phyloP scores from a whole-genome alignment of 768 basidiomycete species.

The Panaeolus cyanescens region DNA sequence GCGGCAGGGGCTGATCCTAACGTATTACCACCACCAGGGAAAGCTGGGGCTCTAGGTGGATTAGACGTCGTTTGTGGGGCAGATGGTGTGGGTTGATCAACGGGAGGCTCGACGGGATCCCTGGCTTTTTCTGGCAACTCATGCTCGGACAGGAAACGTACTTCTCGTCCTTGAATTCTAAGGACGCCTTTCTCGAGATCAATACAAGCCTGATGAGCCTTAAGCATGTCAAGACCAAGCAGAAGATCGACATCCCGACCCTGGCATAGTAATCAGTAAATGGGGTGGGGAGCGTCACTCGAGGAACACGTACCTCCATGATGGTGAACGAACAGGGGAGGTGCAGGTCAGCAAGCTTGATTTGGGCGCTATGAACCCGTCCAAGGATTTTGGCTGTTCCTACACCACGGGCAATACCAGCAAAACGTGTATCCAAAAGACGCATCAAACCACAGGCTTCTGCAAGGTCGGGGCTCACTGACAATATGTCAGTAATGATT shows the following conservation, averaged over 20 bases:
- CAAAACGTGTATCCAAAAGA: slow-evolving; percentile 82
- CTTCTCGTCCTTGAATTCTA: slow-evolving; percentile 89
- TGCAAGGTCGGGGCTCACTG: slow-evolving; percentile 92
- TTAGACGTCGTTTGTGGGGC: slow-evolving; percentile 15
- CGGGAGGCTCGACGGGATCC: slow-evolving; percentile 20
- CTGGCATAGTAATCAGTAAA: slow-evolving; percentile 41
- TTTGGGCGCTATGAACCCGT: slow-evolving; percentile 89
- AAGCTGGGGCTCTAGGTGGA: slow-evolving; percentile 29
- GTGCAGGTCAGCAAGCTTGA: slow-evolving; percentile 82
- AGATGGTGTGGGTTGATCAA: slow-evolving; percentile 23
- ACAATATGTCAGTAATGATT: neutral
- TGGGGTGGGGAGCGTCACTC: too few species aligned
- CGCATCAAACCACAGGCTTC: slow-evolving; percentile 97
- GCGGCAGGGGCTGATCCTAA: slow-evolving; percentile 49
- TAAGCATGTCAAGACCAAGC: slow-evolving; percentile 99
- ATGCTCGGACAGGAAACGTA: slow-evolving; percentile 90
- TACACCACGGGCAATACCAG: slow-evolving; percentile 91
- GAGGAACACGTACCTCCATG: slow-evolving; percentile 74
- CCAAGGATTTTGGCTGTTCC: slow-evolving; percentile 95
- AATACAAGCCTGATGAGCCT: slow-evolving; percentile 94
- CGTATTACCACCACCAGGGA: slow-evolving; percentile 72
- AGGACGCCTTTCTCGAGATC: slow-evolving; percentile 89
- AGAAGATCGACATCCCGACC: slow-evolving; percentile 93
- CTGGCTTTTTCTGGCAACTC: slow-evolving; percentile 87
- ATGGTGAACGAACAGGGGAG: slow-evolving; percentile 93